A percentile compares a stretch with the other conserved stretches of the same genome.
phyloP scores from a whole-genome alignment of 169 alveolate species.

The Eimeria brunetti region DNA sequence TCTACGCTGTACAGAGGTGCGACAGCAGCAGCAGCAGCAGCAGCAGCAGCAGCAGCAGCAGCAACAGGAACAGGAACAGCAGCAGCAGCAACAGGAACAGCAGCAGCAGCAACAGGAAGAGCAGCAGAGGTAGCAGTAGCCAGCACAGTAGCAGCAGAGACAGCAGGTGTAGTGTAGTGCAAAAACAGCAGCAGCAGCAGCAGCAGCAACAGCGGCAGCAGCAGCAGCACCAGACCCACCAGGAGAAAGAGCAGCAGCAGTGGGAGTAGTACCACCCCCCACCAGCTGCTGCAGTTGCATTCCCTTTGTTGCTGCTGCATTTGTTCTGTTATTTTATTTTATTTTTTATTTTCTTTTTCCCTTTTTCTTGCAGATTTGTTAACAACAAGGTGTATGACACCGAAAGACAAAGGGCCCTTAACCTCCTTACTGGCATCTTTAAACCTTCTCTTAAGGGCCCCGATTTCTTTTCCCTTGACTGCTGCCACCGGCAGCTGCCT shows the following conservation, averaged over 20 bases:
- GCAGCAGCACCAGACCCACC: not conserved
- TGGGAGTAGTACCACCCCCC: no score
- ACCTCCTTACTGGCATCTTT: not conserved
- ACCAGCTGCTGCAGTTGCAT: not conserved
- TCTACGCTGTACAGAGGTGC: slow-evolving; percentile 59
- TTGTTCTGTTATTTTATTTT: not conserved
- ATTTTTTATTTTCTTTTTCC: not conserved
- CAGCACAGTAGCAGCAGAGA: no score
- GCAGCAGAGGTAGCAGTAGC: no score
- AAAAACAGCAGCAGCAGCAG: no score
- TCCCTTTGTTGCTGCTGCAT: not conserved
- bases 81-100: not conserved
- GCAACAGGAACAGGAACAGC: not conserved
- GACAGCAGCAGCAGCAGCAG: not conserved
- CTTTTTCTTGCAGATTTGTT: slow-evolving; percentile 23
- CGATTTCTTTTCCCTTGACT: slow-evolving; percentile 1
- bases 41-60: not conserved
- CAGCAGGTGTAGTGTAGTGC: no score
- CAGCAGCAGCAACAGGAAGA: not conserved
- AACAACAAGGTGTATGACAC: slow-evolving; percentile 58
- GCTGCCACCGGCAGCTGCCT: slow-evolving; percentile 65
- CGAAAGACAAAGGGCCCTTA: slow-evolving; percentile 44
- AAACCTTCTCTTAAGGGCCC: slow-evolving; percentile 47
- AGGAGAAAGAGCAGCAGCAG: no score
- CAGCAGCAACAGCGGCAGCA: not conserved